A percentile compares a stretch with the other conserved stretches of the same genome.
Evolutionary conservation across 495 filamentous ascomycete species (phyloP).

Genomic region (Bombardia bombarda): DNA sequence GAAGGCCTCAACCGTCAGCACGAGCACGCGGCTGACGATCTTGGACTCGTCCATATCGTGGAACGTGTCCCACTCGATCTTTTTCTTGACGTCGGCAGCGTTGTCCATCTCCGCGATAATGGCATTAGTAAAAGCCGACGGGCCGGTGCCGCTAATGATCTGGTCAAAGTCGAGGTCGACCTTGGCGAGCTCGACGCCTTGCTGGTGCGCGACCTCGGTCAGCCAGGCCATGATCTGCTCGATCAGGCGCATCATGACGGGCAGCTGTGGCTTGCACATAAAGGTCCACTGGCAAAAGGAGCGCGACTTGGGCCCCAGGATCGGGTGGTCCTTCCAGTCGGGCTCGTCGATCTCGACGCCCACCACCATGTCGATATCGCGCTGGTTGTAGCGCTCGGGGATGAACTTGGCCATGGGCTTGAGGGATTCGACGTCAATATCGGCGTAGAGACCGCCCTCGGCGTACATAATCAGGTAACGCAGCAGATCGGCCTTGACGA

Average conservation of each 20-base stretch:
- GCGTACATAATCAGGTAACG: conserved; percentile 51
- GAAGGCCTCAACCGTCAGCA: conserved; percentile 55
- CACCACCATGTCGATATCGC: conserved; percentile 52
- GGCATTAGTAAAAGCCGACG: conserved; percentile 55
- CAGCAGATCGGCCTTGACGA: conserved; percentile 54
- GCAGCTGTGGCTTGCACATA: conserved; percentile 51
- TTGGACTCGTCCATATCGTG: conserved; percentile 49
- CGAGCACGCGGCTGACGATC: conserved; percentile 44
- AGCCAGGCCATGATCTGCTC: conserved; percentile 55
- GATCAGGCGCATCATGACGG: conserved; percentile 54
- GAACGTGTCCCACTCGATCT: conserved; percentile 45
- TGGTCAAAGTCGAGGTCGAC: conserved; percentile 58
- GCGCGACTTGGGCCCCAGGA: conserved; percentile 52
- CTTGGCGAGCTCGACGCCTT: conserved; percentile 42
- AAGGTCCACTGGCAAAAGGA: conserved; percentile 68
- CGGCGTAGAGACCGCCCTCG: conserved; percentile 51
- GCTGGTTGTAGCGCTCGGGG: conserved; percentile 36
- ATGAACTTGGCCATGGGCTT: conserved; percentile 43
- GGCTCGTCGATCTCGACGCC: conserved; percentile 61
- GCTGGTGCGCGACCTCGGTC: conserved; percentile 43
- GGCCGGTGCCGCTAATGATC: conserved; percentile 59
- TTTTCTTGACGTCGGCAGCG: neutral
- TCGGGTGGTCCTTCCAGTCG: conserved; percentile 49
- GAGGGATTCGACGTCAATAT: conserved; percentile 50
- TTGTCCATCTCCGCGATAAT: conserved; percentile 42